Evolutionary conservation across 2,329 filamentous ascomycete genomes (phyloP), one percentile per base, ranked within the genome.

Genomic region (Teratosphaeria pseudoeucalypti): DNA sequence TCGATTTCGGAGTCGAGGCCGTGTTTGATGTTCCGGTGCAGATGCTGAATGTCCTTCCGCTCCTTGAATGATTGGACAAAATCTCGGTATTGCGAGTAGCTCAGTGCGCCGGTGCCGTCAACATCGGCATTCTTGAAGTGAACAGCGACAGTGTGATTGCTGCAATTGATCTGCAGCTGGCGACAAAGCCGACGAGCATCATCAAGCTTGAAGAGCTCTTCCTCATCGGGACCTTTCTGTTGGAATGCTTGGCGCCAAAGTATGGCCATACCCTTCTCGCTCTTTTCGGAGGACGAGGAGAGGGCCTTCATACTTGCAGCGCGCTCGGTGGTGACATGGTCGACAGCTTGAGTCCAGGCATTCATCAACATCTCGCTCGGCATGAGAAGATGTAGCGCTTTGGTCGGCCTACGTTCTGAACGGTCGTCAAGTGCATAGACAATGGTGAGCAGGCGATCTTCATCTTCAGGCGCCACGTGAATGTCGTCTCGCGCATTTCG

Each of bases 271-370:
- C 85, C 83, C 58, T 85, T 85, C 57, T 96, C 83, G 55, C 90
- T 90, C 65, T 87, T 87, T 69, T 95, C 95, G 5, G 76, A 76
- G 52, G 79, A 81, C 29, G 89, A 85, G 73, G 92, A 89, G 60
- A 99, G 77, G 6, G 90, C 94, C 12, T 89, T 86, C 88, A 97
- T 95, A 67, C 94, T 83, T 58, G 92, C 89, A 63, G 95, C 90
- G 58, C 94, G 85, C 70, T 95, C 89, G 66, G 88, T 88, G 49
- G 90, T 87, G 64, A 97, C 88, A 57, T 86, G 84, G 61, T 95
- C 88, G 14, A 99, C 81, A 2, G 91, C 92, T 16, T 84, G 83
- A 1, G 87, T 90, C 94, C 92, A 97, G 29, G 89, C 79, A 34
- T 85, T 79, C 67, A 92, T 87, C 7, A 85, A 83, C 65, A 85